Evolutionary conservation across 208 protist genomes (phyloP).

Genomic region (Perkinsela sp.): DNA sequence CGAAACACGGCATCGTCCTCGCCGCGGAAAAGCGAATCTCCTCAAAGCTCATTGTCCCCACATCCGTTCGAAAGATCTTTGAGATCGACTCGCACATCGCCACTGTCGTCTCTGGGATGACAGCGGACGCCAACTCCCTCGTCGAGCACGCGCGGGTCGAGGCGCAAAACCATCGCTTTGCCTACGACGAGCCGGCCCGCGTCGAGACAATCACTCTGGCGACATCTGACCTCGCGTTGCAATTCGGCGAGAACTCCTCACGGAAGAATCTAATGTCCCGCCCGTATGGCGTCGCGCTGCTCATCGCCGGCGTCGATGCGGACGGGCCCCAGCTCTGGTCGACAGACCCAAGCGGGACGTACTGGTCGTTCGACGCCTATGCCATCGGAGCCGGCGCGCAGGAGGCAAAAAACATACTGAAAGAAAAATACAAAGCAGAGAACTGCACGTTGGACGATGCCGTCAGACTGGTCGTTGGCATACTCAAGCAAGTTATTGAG

Average conservation of each 20-base stretch:
- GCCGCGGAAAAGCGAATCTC: conserved; percentile 94
- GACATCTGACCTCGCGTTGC: conserved; percentile 84
- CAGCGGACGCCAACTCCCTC: conserved; percentile 90
- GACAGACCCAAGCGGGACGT: conserved; percentile 90
- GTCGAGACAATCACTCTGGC: conserved; percentile 82
- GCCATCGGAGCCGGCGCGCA: conserved; percentile 93
- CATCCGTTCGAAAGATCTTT: conserved; percentile 86
- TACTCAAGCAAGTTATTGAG: conserved; percentile 97
- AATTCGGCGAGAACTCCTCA: conserved; percentile 78
- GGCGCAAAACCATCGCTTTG: conserved; percentile 95
- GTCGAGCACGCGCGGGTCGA: conserved; percentile 92
- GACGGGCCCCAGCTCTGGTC: conserved; percentile 82
- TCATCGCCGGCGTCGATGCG: conserved; percentile 92
- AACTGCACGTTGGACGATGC: conserved; percentile 83
- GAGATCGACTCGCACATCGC: conserved; percentile 88
- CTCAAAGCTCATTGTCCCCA: conserved; percentile 83
- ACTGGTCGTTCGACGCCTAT: conserved; percentile 80
- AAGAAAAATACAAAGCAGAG: conserved; percentile 87
- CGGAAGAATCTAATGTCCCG: conserved; percentile 70
- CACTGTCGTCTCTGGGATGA: conserved; percentile 84
- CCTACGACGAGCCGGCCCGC: conserved; percentile 90
- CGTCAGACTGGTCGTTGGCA: conserved; percentile 73
- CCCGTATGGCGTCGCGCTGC: conserved; percentile 91
- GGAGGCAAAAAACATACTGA: conserved; percentile 84
- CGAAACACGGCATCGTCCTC: conserved; percentile 86